Base-by-base conservation (phyloP, 2,329 filamentous ascomycete species). In the Exophiala mesophila region DNA sequence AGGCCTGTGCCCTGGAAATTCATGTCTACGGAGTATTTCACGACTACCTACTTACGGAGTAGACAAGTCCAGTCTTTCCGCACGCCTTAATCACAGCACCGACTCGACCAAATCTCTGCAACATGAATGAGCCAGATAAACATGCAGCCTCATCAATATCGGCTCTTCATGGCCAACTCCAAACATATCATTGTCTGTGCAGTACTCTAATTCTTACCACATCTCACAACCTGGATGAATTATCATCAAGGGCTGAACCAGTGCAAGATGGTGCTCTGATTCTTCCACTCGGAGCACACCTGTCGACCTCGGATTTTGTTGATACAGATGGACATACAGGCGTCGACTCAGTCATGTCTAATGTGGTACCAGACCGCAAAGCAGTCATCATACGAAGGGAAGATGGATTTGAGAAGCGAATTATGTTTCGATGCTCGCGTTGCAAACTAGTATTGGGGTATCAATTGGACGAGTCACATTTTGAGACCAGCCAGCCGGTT, bases 341-440 rank as follows among this genome's bases (percentile, higher is more conserved):
- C 21, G 37, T 43, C 28, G 39, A 31, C 32, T 64, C 54, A 54
- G 30, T 63, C 63, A 41, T 64, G 69, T 56, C 74, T 74, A 47
- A 75, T 74, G 69, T 74, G 0, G 56, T 64, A 2, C 62, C 64
- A 0, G 74, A 78, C 44, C 59, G 64, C 1, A 70, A 69, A 28
- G 59, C 73, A 4, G 68, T 70, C 8, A 63, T 82, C 0, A 64
- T 82, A 5, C 65, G 72, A 1, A 67, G 74, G 8, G 70, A 73
- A 48, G 76, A 82, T 45, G 82, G 82, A 4, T 84, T 84, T 48
- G 82, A 85, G 65, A 84, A 82, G 66, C 63, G 82, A 13, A 67
- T 73, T 43, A 53, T 78, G 3, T 66, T 76, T 50, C 67, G 74
- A 16, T 86, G 82, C 62, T 71, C 67, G 9, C 64, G 81, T 42